These are phyloP conservation scores for Coprinopsis sp. DNA, from an alignment of 768 basidiomycete species.

Conservation along the genomic window DNA sequence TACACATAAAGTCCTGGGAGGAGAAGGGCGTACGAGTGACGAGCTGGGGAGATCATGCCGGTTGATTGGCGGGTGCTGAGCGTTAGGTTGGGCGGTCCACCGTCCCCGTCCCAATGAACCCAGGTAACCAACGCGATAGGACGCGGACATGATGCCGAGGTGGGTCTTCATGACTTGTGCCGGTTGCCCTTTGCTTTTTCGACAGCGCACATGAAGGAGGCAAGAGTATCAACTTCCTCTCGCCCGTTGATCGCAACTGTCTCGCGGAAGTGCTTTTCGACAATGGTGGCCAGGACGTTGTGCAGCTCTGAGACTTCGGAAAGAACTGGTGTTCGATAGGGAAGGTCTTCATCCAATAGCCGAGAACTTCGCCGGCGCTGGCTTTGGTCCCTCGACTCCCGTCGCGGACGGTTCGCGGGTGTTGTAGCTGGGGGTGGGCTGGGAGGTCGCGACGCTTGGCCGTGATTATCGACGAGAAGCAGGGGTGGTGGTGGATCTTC, in stretches of 20 bases:
- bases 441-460: slow-evolving; percentile 43
- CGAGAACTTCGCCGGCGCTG: slow-evolving; percentile 65
- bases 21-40: too few species aligned
- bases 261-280: slow-evolving; percentile 70
- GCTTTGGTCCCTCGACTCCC: slow-evolving; percentile 57
- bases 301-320: slow-evolving; percentile 70
- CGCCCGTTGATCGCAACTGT: slow-evolving; percentile 43
- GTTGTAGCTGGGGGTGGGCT: slow-evolving; percentile 46
- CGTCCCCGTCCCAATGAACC: too few species aligned
- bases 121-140: too few species aligned
- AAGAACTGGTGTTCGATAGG: slow-evolving; percentile 56
- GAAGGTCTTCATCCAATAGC: slow-evolving; percentile 59
- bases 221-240: slow-evolving; percentile 78
- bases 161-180: slow-evolving; percentile 9
- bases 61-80: too few species aligned
- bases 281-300: slow-evolving; percentile 59
- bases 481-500: slow-evolving; percentile 70
- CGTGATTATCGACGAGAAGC: slow-evolving; percentile 47
- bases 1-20: too few species aligned
- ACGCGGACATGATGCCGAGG: too few species aligned
- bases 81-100: too few species aligned
- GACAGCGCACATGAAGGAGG: slow-evolving; percentile 73
- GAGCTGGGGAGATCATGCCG: too few species aligned
- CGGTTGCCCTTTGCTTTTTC: slow-evolving; percentile 48
- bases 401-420: slow-evolving; percentile 67